Base-by-base conservation (phyloP, 2,329 filamentous ascomycete genomes). In the Xylaria sp. region DNA sequence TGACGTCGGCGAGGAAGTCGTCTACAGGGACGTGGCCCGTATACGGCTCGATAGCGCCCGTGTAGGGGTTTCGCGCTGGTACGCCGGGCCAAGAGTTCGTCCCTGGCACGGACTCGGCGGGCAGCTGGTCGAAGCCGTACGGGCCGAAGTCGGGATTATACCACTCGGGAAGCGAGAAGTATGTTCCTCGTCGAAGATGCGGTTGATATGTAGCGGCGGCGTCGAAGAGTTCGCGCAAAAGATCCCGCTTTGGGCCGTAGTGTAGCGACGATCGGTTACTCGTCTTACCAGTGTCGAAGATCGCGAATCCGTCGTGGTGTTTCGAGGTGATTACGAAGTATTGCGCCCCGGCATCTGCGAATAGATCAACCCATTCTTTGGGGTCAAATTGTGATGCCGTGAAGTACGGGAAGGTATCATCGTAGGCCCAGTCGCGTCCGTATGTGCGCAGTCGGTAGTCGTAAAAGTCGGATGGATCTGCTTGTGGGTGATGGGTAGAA, bases 351-450 rank as follows among this genome's bases (percentile, higher is more conserved):
- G 79, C 77, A 40, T 78, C 79, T 2, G 77, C 79, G 65, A 81
- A 77, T 2, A 81, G 73, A 62, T 81, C 79, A 0, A 81, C 79
- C 79, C 79, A 81, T 59, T 72, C 83, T 63, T 85, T 86, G 0
- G 87, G 81, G 69, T 87, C 80, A 70, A 80, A 89, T 1, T 74
- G 74, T 0, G 80, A 78, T 0, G 84, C 85, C 0, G 85, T 88
- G 76, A 88, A 89, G 66, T 85, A 80, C 3, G 78, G 75, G 72
- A 88, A 84, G 61, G 85, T 85, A 74, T 89, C 86, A 69, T 89
- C 87, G 72, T 89, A 89, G 13, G 81, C 81, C 72, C 84, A 80
- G 33, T 86, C 74, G 0, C 81, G 80, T 0, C 87, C 86, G 69
- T 85, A 88, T 0, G 81, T 86, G 13, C 80, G 77, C 0, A 87